Conservation (phyloP, 2,329 filamentous ascomycete genomes). For the Fusarium illudens region DNA sequence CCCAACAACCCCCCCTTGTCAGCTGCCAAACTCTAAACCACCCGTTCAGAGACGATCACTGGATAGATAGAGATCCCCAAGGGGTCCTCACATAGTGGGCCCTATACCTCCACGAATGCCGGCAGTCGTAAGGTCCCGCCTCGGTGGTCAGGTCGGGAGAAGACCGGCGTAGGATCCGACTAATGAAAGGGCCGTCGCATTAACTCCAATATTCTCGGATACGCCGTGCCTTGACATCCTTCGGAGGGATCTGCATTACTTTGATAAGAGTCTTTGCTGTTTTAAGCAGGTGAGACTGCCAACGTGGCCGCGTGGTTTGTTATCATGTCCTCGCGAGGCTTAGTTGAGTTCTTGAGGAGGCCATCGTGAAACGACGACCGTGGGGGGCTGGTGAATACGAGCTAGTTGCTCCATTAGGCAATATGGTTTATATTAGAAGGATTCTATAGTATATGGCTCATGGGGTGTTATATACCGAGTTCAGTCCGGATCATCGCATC, state of each 20-base stretch:
- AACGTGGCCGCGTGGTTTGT: background rate
- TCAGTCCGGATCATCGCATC: background rate
- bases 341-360: background rate
- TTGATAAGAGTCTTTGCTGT: background rate
- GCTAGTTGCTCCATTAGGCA: background rate
- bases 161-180: background rate
- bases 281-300: background rate
- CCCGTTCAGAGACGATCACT: background rate
- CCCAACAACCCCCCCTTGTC: background rate
- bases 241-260: background rate
- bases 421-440: background rate
- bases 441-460: background rate
- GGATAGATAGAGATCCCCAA: background rate
- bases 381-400: background rate
- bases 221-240: background rate
- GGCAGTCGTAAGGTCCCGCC: too few relatives aligned
- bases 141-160: background rate
- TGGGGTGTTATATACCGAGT: background rate
- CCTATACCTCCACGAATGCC: background rate
- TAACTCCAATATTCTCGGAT: background rate
- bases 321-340: background rate
- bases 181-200: background rate
- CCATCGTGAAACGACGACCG: background rate
- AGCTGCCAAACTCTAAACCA: background rate
- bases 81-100: background rate